Percentiles rank a stretch among this genome's conserved stretches.
Conservation (phyloP, 2,329 filamentous ascomycete genomes). For the Curvularia sp. region DNA sequence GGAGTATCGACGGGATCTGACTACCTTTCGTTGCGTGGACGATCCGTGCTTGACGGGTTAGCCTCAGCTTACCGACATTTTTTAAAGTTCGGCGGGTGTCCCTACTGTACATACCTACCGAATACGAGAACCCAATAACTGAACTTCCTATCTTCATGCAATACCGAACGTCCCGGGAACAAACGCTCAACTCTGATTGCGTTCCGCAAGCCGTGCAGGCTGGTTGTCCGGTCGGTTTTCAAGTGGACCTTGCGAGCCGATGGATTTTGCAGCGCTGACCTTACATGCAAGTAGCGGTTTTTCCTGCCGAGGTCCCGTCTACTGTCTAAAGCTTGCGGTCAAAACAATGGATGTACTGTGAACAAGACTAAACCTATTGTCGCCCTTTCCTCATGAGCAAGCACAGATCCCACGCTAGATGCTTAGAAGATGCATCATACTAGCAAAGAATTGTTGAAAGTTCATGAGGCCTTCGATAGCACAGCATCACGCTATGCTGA, state of each 20-base stretch:
- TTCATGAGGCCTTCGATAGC: neutral
- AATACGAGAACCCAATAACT: neutral
- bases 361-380: neutral
- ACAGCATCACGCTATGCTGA: neutral
- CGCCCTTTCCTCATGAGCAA: neutral
- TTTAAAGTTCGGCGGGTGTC: neutral
- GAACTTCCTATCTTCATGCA: neutral
- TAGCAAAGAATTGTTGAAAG: neutral
- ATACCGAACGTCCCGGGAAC: neutral
- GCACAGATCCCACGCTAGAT: neutral
- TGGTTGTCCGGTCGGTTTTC: neutral
- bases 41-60: neutral
- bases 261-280: neutral
- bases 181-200: neutral
- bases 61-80: neutral
- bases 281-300: neutral
- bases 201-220: neutral
- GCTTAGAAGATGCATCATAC: neutral
- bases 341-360: neutral
- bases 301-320: neutral
- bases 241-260: neutral
- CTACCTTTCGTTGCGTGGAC: neutral
- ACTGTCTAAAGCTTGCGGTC: neutral
- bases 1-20: neutral
- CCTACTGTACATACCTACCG: neutral